A percentile compares a stretch with the other conserved stretches of the same genome.
phyloP scores from a whole-genome alignment of 2,329 filamentous ascomycete genomes.

The Trichoderma afroharzianum region DNA sequence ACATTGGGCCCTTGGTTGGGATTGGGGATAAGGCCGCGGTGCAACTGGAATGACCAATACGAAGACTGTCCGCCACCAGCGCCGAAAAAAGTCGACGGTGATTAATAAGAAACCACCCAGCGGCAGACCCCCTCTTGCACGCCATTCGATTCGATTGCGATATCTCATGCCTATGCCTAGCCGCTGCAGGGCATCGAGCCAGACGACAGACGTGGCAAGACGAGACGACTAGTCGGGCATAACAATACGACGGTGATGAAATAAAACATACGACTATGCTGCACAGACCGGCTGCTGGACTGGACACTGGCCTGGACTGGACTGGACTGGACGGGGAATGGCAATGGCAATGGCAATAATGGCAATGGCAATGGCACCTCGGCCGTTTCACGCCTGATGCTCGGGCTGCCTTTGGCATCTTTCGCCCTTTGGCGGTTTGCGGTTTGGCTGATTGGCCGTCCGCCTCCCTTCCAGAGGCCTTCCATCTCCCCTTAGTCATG shows the following conservation, averaged over 20 bases:
- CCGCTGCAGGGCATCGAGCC: background rate
- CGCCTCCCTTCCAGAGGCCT: slow-evolving; percentile 6
- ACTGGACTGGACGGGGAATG: background rate
- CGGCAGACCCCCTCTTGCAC: background rate
- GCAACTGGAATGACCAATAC: slow-evolving; percentile 10
- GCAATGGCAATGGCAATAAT: background rate
- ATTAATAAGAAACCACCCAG: background rate
- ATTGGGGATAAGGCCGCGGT: slow-evolving; percentile 4
- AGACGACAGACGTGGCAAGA: slow-evolving; percentile 7
- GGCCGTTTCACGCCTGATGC: background rate
- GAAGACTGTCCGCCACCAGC: background rate
- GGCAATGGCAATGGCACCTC: background rate
- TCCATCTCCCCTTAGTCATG: slow-evolving; percentile 11
- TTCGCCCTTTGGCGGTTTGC: background rate
- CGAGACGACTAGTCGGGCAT: background rate
- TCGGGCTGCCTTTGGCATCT: background rate
- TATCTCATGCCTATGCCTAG: background rate
- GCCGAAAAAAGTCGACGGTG: background rate
- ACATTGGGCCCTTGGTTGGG: background rate
- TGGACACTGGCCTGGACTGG: background rate
- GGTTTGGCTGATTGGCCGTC: background rate
- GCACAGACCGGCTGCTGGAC: background rate
- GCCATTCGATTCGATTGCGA: background rate
- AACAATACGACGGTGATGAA: background rate
- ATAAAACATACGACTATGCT: slow-evolving; percentile 6